Percentiles rank a stretch among this genome's conserved stretches.
Evolutionary conservation across 768 basidiomycete species (phyloP).

Genomic region (Boletus barrowsii): DNA sequence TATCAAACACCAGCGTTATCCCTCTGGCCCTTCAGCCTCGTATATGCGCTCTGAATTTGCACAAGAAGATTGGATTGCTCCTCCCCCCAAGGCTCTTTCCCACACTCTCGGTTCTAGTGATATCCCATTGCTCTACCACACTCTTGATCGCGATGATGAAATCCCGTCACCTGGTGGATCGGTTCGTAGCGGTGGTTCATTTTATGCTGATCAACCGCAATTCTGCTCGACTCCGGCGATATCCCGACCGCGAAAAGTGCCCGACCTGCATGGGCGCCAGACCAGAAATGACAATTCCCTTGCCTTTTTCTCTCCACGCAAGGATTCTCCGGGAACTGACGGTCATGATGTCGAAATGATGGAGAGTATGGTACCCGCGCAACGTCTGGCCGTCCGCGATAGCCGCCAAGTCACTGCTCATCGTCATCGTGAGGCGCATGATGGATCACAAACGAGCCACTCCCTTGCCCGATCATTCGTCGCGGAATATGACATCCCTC

Average conservation of each 20-base stretch:
- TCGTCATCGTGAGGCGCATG: background rate
- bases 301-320: background rate
- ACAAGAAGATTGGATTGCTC: slow-evolving; percentile 14
- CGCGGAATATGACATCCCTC: slow-evolving; percentile 15
- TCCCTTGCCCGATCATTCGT: slow-evolving; percentile 10
- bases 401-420: background rate
- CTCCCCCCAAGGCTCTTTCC: slow-evolving; percentile 7
- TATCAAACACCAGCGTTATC: slow-evolving; percentile 17
- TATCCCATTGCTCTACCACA: background rate
- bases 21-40: slow-evolving; percentile 21
- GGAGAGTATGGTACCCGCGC: slow-evolving; percentile 4
- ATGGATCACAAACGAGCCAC: background rate
- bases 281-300: background rate
- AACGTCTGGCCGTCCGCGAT: slow-evolving; percentile 7
- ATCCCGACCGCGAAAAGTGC: slow-evolving; percentile 1
- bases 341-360: slow-evolving; percentile 21
- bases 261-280: background rate
- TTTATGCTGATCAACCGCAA: slow-evolving; percentile 22
- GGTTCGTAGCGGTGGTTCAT: slow-evolving; percentile 10
- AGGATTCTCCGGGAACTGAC: background rate
- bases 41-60: slow-evolving; percentile 26
- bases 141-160: background rate
- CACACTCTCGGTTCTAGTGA: background rate
- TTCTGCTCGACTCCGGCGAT: slow-evolving; percentile 27
- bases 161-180: slow-evolving; percentile 1